phyloP scores from a whole-genome alignment of 306 rosid species.

The Cucumis hystrix region DNA sequence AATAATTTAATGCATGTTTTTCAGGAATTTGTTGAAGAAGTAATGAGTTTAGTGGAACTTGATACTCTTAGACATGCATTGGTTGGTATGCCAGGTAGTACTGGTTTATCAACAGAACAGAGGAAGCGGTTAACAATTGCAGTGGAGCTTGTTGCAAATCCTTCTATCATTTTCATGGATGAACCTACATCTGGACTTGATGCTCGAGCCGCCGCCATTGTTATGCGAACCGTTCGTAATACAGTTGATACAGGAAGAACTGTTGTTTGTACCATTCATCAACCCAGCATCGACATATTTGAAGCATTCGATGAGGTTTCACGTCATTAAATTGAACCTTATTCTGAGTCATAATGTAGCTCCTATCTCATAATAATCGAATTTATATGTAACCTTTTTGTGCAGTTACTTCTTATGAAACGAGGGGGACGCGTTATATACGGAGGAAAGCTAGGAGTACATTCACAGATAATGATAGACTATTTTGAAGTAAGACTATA shows the following conservation, averaged over 20 bases:
- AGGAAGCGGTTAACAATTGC: constrained; percentile 83
- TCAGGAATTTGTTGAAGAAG: constrained; percentile 86
- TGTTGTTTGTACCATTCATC: constrained; percentile 88
- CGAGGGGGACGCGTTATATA: constrained; percentile 79
- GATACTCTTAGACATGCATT: constrained; percentile 52
- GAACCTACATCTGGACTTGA: constrained; percentile 96
- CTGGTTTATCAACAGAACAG: constrained; percentile 87
- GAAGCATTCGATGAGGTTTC: constrained; percentile 88
- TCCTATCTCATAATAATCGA: too few species aligned
- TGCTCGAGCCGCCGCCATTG: constrained; percentile 91
- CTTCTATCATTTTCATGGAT: constrained; percentile 89
- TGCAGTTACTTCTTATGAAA: constrained; percentile 84
- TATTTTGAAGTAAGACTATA: constrained; percentile 58
- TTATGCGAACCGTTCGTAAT: constrained; percentile 81
- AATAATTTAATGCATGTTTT: background rate
- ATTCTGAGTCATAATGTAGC: background rate
- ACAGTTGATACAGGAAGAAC: constrained; percentile 95
- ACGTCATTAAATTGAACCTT: background rate
- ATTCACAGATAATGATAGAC: constrained; percentile 54
- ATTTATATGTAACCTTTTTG: background rate
- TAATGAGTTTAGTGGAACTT: constrained; percentile 78
- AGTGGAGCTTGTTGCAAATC: constrained; percentile 91
- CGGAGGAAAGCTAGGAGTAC: constrained; percentile 72
- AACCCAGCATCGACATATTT: constrained; percentile 79
- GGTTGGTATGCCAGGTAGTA: constrained; percentile 82